Conservation (phyloP, 2,329 filamentous ascomycete genomes). For the Aureobasidium sp. region DNA sequence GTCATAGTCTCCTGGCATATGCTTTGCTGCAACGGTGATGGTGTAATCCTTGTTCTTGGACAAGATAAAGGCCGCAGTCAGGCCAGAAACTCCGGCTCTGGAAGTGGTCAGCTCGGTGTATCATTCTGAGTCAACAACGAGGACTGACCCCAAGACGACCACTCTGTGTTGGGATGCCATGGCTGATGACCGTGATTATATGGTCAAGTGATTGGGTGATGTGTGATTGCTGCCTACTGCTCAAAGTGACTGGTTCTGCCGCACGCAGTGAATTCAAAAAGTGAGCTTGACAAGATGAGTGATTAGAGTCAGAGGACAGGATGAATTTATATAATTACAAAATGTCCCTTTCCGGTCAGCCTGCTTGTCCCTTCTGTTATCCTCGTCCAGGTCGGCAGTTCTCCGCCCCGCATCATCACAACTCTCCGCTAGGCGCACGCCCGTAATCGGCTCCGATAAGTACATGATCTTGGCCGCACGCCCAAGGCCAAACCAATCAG, state of each 20-base stretch:
- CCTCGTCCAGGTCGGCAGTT: neutral
- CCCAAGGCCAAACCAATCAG: neutral
- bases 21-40: constrained; percentile 70
- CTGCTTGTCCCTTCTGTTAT: neutral
- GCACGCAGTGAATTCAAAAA: neutral
- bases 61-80: constrained; percentile 56
- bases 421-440: neutral
- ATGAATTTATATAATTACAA: neutral
- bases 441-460: neutral
- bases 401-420: neutral
- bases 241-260: neutral
- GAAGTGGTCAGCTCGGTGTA: constrained; percentile 27
- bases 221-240: neutral
- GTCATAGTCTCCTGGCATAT: constrained; percentile 91
- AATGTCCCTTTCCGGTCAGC: neutral
- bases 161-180: constrained; percentile 25
- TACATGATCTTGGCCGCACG: neutral
- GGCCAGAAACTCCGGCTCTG: constrained; percentile 53
- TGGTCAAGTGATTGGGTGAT: neutral
- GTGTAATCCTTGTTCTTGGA: constrained; percentile 47
- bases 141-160: constrained; percentile 40
- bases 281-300: neutral
- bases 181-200: neutral
- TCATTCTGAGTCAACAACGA: neutral
- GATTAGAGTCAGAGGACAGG: neutral